These are phyloP conservation scores for Paramecium pentaurelia DNA, from an alignment of 73 alveolate species.

Conservation along the genomic window DNA sequence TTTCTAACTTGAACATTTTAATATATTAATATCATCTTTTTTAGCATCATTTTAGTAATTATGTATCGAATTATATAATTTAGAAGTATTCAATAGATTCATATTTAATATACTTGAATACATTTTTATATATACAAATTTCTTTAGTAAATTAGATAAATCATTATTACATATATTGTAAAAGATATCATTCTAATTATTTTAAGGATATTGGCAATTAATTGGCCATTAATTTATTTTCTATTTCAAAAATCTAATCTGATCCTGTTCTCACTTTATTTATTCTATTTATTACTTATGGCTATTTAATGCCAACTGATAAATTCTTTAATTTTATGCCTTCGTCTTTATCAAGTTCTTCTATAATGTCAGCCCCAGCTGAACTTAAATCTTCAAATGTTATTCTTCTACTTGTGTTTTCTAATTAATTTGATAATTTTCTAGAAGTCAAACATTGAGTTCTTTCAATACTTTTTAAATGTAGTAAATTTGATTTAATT, in stretches of 20 bases:
- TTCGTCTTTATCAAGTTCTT: not conserved
- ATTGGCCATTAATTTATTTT: not conserved
- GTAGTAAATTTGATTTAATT: not conserved
- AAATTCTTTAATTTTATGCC: not conserved
- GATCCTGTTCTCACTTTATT: not conserved
- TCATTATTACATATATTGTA: not conserved
- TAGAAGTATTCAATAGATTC: not conserved
- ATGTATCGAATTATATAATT: too few relatives aligned
- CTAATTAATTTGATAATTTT: not conserved
- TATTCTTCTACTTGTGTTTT: conserved; percentile 31
- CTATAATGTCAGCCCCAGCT: conserved; percentile 28
- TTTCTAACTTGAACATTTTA: too few relatives aligned
- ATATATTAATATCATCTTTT: too few relatives aligned
- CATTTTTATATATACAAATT: not conserved
- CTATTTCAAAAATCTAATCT: not conserved
- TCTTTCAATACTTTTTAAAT: not conserved
- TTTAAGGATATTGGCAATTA: not conserved
- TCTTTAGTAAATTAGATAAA: not conserved
- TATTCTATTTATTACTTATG: not conserved
- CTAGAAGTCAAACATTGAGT: not conserved
- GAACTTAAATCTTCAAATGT: conserved; percentile 34
- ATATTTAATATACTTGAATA: not conserved
- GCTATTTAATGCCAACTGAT: conserved; percentile 21
- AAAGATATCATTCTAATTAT: not conserved
- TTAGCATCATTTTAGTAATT: too few relatives aligned